Percentiles rank a stretch among this genome's conserved stretches.
Evolutionary conservation across 306 rosid species (phyloP).

Genomic region (Ziziphus jujuba): DNA sequence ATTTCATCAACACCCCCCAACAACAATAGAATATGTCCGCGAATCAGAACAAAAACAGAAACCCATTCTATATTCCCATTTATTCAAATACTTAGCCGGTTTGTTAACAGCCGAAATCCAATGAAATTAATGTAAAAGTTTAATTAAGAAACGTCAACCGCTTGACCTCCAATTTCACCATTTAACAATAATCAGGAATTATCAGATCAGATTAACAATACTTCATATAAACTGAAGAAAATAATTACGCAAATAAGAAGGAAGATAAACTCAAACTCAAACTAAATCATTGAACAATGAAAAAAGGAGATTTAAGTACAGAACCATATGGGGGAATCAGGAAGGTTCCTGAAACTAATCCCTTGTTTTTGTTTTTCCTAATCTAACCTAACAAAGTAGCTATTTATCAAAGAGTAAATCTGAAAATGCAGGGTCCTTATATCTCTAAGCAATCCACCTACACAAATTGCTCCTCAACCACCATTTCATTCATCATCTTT

Average conservation of each 20-base stretch:
- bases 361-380: constrained; percentile 25
- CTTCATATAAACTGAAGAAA: too few species aligned
- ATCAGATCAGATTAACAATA: too few species aligned
- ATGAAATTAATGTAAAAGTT: too few species aligned
- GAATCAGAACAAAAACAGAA: too few species aligned
- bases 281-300: constrained; percentile 25
- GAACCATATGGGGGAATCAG: constrained; percentile 23
- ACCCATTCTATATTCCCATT: too few species aligned
- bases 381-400: constrained; percentile 27
- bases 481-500: background rate
- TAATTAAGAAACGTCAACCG: too few species aligned
- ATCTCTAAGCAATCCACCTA: constrained; percentile 31
- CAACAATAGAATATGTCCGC: too few species aligned
- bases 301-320: constrained; percentile 25
- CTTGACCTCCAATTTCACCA: too few species aligned
- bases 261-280: constrained; percentile 9
- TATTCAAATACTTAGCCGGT: too few species aligned
- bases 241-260: background rate
- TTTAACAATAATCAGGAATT: too few species aligned
- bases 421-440: constrained; percentile 23
- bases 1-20: too few species aligned
- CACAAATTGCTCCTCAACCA: constrained; percentile 17
- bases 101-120: too few species aligned
- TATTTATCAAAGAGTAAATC: constrained; percentile 28
- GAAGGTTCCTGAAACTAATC: constrained; percentile 4